Conservation (phyloP, 441 rosid genomes). For the Pelargonium australe region DNA sequence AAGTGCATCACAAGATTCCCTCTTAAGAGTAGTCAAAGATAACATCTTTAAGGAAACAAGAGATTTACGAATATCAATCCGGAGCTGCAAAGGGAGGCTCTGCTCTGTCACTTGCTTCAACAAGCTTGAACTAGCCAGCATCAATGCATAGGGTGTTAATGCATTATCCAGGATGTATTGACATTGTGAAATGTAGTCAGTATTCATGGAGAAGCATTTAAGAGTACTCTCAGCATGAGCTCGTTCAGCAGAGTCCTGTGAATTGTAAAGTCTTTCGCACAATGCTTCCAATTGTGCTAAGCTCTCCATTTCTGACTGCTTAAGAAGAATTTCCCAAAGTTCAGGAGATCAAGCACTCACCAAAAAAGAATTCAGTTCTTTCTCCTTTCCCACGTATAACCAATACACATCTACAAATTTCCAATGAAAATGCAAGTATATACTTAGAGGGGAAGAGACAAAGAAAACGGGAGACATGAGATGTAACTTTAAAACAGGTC, state of each 20-base stretch:
- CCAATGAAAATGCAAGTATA: slow-evolving; percentile 13
- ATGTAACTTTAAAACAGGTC: slow-evolving; percentile 9
- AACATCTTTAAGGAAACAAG: slow-evolving; percentile 21
- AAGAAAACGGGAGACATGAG: background rate
- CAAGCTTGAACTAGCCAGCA: slow-evolving; percentile 98
- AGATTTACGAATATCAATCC: slow-evolving; percentile 81
- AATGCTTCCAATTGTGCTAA: slow-evolving; percentile 25
- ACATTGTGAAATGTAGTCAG: slow-evolving; percentile 88
- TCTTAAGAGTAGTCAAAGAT: slow-evolving; percentile 16
- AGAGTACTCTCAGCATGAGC: slow-evolving; percentile 76
- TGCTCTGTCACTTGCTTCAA: slow-evolving; percentile 96
- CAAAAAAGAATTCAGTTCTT: slow-evolving; percentile 15
- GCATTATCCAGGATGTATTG: slow-evolving; percentile 98
- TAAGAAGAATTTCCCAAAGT: slow-evolving; percentile 12
- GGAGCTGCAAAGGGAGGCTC: slow-evolving; percentile 74
- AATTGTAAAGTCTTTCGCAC: slow-evolving; percentile 27
- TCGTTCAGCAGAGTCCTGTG: slow-evolving; percentile 25
- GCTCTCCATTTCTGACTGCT: slow-evolving; percentile 22
- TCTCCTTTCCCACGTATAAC: slow-evolving; percentile 16
- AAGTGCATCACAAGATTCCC: background rate
- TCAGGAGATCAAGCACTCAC: slow-evolving; percentile 17
- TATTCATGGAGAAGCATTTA: slow-evolving; percentile 83
- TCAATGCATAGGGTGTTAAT: slow-evolving; percentile 88
- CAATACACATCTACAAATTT: slow-evolving; percentile 19
- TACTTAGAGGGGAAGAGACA: slow-evolving; percentile 11